These are phyloP conservation scores for Penicillium paradoxum DNA, from an alignment of 495 filamentous ascomycete genomes.

Conservation along the genomic window DNA sequence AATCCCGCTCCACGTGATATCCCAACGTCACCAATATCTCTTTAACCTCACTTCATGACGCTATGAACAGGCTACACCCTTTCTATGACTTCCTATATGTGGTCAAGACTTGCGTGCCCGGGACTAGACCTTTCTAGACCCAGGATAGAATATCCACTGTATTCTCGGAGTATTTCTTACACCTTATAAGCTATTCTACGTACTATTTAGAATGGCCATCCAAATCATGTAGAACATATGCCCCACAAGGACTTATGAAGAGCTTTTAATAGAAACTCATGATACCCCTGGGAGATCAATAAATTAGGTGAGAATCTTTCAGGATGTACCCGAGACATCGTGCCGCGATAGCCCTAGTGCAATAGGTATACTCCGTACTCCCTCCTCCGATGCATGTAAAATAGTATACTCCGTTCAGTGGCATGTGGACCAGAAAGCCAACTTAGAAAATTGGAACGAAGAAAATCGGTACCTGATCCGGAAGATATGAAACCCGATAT, in stretches of 20 bases:
- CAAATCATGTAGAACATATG: neutral
- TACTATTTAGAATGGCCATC: neutral
- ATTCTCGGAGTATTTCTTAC: neutral
- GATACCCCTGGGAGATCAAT: neutral
- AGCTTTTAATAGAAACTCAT: neutral
- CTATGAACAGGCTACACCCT: neutral
- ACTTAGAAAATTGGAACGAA: neutral
- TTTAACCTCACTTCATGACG: slow-evolving; percentile 2
- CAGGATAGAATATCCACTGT: neutral
- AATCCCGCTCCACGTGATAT: neutral
- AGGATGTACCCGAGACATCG: neutral
- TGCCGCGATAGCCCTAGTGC: too few species aligned
- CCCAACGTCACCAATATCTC: neutral
- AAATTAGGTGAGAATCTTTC: neutral
- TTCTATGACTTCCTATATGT: neutral
- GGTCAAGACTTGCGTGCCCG: neutral
- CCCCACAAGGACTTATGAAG: neutral
- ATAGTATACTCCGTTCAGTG: too few species aligned
- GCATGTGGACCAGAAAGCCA: neutral
- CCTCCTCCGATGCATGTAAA: too few species aligned
- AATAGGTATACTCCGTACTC: too few species aligned
- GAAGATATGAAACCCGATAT: slow-evolving; percentile 1
- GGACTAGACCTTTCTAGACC: too few species aligned
- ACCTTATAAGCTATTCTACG: neutral
- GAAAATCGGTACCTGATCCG: slow-evolving; percentile 8